Evolutionary conservation across 1,284 basidiomycete genomes (phyloP).

Genomic region (Rhodotorula sp.): DNA sequence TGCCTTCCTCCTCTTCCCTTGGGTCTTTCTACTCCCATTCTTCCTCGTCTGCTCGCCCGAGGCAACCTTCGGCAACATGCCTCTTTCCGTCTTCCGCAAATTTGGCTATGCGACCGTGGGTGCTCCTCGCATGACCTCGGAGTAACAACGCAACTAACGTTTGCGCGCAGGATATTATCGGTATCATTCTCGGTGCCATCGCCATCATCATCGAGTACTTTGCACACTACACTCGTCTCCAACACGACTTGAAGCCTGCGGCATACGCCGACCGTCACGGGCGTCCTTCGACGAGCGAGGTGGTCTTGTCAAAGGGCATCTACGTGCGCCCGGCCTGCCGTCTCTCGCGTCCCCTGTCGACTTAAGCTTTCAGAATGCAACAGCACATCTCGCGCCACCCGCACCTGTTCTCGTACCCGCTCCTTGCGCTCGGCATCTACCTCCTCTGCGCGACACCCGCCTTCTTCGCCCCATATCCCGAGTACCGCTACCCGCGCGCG

Average conservation of each 20-base stretch:
- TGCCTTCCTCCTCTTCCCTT: background rate
- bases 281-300: background rate
- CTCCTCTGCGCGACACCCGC: slow-evolving; percentile 60
- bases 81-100: slow-evolving; percentile 57
- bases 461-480: slow-evolving; percentile 55
- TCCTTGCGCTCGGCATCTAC: slow-evolving; percentile 75
- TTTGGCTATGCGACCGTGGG: slow-evolving; percentile 51
- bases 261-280: slow-evolving; percentile 59
- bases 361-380: slow-evolving; percentile 7
- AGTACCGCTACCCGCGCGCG: slow-evolving; percentile 45
- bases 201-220: slow-evolving; percentile 65
- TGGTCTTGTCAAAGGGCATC: slow-evolving; percentile 24
- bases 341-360: too few species aligned
- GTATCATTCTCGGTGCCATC: slow-evolving; percentile 65
- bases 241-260: slow-evolving; percentile 51
- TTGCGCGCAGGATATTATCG: slow-evolving; percentile 61
- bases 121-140: background rate
- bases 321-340: background rate
- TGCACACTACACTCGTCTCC: slow-evolving; percentile 57
- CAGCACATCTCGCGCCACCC: slow-evolving; percentile 56
- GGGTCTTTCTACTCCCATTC: slow-evolving; percentile 55
- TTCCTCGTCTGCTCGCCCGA: slow-evolving; percentile 67
- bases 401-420: slow-evolving; percentile 73
- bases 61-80: too few species aligned
- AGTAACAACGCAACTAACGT: slow-evolving; percentile 37